Evolutionary conservation across 2,329 filamentous ascomycete species (phyloP), one percentile per base, ranked within the genome.

Genomic region (Microcera coccophila): DNA sequence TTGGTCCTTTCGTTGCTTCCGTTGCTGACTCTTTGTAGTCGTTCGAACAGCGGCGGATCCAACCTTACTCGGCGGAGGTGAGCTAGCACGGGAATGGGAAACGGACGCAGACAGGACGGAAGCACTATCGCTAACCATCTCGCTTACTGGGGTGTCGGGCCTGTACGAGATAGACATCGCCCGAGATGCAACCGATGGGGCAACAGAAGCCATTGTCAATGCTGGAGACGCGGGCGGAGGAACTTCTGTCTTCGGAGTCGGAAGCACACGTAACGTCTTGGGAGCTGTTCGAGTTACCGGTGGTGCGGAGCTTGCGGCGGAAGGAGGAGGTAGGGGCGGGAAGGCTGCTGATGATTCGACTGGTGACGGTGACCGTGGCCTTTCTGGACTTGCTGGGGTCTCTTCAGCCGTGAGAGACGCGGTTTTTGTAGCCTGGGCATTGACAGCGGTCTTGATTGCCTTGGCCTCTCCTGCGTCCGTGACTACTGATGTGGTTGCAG

Each of bases 1-100:
- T 15, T 75, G 77, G 49, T 85, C 82, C 61, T 82, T 84, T 49
- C 83, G 79, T 57, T 87, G 80, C 64, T 90, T 91, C 60, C 85
- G 85, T 60, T 85, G 79, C 61, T 87, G 84, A 56, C 82, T 89
- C 69, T 90, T 90, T 8, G 86, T 89, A 35, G 84, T 86, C 17
- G 72, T 70, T 46, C 85, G 75, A 3, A 87, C 72, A 12, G 84
- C 81, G 4, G 85, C 84, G 36, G 81, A 80, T 4, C 86, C 85
- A 36, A 89, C 71, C 54, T 76, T 84, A 42, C 49, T 60, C 3
- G 77, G 77, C 7, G 83, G 84, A 3, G 87, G 86, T 4, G 86
- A 89, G 58, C 75, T 86, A 14, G 85, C 80, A 33, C 86, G 78
- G 12, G 87, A 81, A 14, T 72, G 71, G 1, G 77, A 87, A 24